phyloP scores from a whole-genome alignment of 306 rosid species.

The Dryas drummondii region DNA sequence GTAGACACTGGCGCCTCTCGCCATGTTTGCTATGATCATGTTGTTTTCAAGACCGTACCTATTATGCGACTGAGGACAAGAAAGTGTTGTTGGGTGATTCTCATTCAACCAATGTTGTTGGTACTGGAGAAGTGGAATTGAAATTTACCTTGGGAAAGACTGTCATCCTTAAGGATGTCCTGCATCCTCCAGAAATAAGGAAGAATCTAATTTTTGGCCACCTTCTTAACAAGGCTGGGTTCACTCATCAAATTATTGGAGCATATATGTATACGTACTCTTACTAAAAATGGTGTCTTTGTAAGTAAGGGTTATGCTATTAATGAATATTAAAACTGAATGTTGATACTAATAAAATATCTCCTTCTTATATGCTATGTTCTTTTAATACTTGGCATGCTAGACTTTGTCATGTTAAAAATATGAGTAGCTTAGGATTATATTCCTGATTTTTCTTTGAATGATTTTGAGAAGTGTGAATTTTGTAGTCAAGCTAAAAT shows the following conservation, averaged over 20 bases:
- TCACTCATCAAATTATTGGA: background rate
- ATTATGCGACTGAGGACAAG: background rate
- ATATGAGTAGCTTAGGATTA: background rate
- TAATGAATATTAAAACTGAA: background rate
- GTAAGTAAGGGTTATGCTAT: background rate
- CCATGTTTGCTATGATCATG: background rate
- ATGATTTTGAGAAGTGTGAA: background rate
- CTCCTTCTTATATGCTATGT: background rate
- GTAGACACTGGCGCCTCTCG: background rate
- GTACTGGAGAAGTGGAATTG: background rate
- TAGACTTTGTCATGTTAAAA: background rate
- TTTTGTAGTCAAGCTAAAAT: background rate
- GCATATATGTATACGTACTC: background rate
- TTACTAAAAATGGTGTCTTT: background rate
- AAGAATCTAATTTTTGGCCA: background rate
- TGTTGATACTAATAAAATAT: background rate
- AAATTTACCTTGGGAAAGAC: background rate
- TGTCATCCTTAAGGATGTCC: background rate
- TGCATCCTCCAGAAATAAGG: background rate
- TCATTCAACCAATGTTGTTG: background rate
- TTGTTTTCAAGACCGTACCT: background rate
- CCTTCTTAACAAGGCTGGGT: background rate
- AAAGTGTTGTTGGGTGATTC: slow-evolving; percentile 7
- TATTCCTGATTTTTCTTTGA: background rate
- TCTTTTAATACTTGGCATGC: background rate